These are phyloP conservation scores for Extremus antarcticus DNA, from an alignment of 495 filamentous ascomycete genomes.

Conservation along the genomic window DNA sequence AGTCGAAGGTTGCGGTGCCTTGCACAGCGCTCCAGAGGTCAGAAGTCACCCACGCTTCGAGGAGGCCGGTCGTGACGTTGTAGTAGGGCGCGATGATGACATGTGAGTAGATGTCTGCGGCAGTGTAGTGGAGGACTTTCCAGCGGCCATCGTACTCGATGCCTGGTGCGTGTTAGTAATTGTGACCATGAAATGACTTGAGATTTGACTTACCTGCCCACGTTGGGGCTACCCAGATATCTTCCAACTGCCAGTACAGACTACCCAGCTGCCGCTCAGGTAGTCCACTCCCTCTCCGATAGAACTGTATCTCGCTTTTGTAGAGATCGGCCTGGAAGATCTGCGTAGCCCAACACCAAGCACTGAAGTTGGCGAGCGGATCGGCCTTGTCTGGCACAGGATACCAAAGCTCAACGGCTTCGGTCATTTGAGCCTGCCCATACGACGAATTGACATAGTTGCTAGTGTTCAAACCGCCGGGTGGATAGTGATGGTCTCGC, in stretches of 20 bases:
- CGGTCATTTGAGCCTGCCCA: constrained; percentile 57
- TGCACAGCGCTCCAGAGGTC: neutral
- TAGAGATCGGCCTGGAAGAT: constrained; percentile 61
- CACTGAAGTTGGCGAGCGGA: constrained; percentile 51
- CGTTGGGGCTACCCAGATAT: constrained; percentile 42
- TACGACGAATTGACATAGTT: constrained; percentile 32
- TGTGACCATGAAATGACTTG: too few species aligned
- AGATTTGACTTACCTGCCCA: too few species aligned
- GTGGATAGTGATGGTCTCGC: constrained; percentile 56
- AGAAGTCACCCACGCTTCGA: neutral
- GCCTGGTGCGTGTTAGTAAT: too few species aligned
- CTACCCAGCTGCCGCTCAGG: constrained; percentile 52
- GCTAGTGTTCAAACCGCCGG: constrained; percentile 39
- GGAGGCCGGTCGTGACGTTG: neutral
- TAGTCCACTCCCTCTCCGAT: constrained; percentile 50
- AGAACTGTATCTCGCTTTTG: constrained; percentile 52
- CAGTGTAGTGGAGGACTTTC: constrained; percentile 53
- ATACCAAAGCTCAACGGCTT: constrained; percentile 49
- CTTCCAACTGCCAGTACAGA: constrained; percentile 58
- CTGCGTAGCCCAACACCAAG: constrained; percentile 58
- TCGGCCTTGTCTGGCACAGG: constrained; percentile 49
- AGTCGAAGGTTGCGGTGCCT: neutral
- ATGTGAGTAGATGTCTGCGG: constrained; percentile 49
- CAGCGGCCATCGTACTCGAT: constrained; percentile 55
- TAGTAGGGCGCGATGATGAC: constrained; percentile 49